phyloP scores from a whole-genome alignment of 2,329 filamentous ascomycete genomes.

The Trichoderma atroviride region DNA sequence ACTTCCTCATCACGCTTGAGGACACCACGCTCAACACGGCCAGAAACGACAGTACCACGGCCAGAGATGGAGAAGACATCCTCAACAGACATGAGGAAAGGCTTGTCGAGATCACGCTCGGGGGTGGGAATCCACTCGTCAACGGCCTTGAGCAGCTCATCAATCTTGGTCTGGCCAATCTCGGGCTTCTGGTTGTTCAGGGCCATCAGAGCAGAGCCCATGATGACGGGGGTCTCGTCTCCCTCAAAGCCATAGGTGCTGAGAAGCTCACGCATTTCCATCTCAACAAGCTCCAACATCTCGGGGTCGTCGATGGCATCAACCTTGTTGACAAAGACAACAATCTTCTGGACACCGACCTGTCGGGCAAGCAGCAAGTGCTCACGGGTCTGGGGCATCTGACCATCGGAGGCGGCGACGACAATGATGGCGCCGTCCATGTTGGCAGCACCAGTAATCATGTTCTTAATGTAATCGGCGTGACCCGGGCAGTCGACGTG shows the following conservation, averaged over 20 bases:
- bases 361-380: slow-evolving; percentile 97
- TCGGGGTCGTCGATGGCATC: slow-evolving; percentile 96
- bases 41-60: slow-evolving; percentile 94
- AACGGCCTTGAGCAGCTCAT: slow-evolving; percentile 86
- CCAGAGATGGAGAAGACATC: slow-evolving; percentile 88
- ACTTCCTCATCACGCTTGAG: slow-evolving; percentile 94
- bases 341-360: slow-evolving; percentile 96
- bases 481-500: slow-evolving; percentile 99
- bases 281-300: slow-evolving; percentile 99
- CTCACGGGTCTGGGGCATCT: slow-evolving; percentile 99
- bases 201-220: slow-evolving; percentile 95
- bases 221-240: slow-evolving; percentile 94
- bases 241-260: slow-evolving; percentile 94
- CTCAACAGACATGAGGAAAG: slow-evolving; percentile 98
- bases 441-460: slow-evolving; percentile 99
- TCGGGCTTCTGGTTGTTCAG: slow-evolving; percentile 85
- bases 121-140: slow-evolving; percentile 97
- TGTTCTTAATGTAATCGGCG: slow-evolving; percentile 99
- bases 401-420: slow-evolving; percentile 95
- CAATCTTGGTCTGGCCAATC: slow-evolving; percentile 84
- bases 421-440: slow-evolving; percentile 99
- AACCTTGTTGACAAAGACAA: slow-evolving; percentile 99
- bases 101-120: slow-evolving; percentile 91
- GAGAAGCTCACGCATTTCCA: slow-evolving; percentile 99
- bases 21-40: slow-evolving; percentile 92